Base-by-base conservation (phyloP, 2,329 filamentous ascomycete species). In the Orbilia oligospora region DNA sequence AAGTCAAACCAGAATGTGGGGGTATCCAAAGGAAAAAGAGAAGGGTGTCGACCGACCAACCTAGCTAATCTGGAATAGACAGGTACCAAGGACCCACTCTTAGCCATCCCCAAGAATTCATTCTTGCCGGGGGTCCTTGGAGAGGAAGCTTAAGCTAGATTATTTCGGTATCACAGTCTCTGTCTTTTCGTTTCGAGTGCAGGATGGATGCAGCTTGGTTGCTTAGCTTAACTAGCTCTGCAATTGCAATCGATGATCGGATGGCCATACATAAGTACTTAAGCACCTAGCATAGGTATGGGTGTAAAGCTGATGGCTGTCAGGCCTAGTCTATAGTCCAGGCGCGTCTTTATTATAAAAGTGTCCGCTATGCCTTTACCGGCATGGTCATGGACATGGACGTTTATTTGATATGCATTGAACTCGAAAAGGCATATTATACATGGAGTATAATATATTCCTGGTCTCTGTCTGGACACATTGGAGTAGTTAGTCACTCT, bases 31-130 rank as follows among this genome's bases (percentile, higher is more conserved):
- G 22, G 48, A 51, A 24, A 51, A 24, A 24, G 48, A 65, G 24
- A 38, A 51, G 44, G 63, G 33, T 67, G 64, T 51, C 64, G 44
- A 53, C 48, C 48, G 53, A 58, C 30, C 53, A 58, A 27, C 53
- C 16, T 20, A 46, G 36, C 56, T 61, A 61, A 44, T 30, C 56
- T 44, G 36, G 56, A 61, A 24, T 44, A 61, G 56, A 41, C 56
- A 61, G 36, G 56, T 27, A 38, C 27, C n/a, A 8, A 18, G n/a
- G 30, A 41, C 53, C 27, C 33, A 30, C 44, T 46, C n/a, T 3
- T 18, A 9, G 4, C 12, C 51, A 55, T 46, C 44, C 44, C 24
- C 24, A 30, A 33, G 51, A 27, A 27, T 51, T 27, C 27, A 18
- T 55, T 55, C 8, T 36, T 58, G 53, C 30, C 30, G 18, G 53